Evolutionary conservation across 371 early-diverging fungal species (phyloP).

Genomic region (Batrachochytrium dendrobatidis): DNA sequence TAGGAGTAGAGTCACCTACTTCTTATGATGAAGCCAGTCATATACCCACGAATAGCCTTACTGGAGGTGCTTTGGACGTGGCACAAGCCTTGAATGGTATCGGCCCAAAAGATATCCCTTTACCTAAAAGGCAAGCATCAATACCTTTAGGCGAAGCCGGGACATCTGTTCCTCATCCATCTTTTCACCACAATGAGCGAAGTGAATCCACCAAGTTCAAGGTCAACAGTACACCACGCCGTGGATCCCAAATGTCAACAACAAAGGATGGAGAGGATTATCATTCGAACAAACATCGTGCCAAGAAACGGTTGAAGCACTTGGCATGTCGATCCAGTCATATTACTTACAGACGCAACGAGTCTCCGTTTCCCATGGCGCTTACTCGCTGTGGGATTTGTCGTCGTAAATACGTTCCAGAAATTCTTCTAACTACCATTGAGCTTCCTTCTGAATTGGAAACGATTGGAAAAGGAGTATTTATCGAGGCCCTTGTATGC

Average conservation of each 20-base stretch:
- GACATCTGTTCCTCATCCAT: not conserved
- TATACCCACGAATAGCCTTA: not conserved
- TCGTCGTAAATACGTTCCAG: slow-evolving; percentile 60
- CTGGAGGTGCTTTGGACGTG: not conserved
- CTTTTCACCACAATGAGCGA: slow-evolving; percentile 1
- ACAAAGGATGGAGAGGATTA: not conserved
- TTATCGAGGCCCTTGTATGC: slow-evolving; percentile 51
- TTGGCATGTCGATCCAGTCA: slow-evolving; percentile 37
- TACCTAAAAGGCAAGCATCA: too few species aligned
- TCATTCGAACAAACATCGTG: not conserved
- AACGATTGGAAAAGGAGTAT: slow-evolving; percentile 33
- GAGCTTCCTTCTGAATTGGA: slow-evolving; percentile 64
- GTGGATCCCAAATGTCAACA: not conserved
- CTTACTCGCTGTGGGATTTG: slow-evolving; percentile 56
- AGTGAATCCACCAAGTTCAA: too few species aligned
- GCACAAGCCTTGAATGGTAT: too few species aligned
- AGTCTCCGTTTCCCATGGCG: slow-evolving; percentile 61
- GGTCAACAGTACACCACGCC: slow-evolving; percentile 1
- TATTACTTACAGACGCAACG: slow-evolving; percentile 49
- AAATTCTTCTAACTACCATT: slow-evolving; percentile 57
- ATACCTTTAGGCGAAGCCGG: not conserved
- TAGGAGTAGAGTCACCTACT: too few species aligned
- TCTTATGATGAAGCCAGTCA: not conserved
- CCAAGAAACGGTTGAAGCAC: not conserved
- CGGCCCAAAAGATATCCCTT: too few species aligned